Evolutionary conservation across 495 filamentous ascomycete species (phyloP).

Genomic region (Neurospora sp.): DNA sequence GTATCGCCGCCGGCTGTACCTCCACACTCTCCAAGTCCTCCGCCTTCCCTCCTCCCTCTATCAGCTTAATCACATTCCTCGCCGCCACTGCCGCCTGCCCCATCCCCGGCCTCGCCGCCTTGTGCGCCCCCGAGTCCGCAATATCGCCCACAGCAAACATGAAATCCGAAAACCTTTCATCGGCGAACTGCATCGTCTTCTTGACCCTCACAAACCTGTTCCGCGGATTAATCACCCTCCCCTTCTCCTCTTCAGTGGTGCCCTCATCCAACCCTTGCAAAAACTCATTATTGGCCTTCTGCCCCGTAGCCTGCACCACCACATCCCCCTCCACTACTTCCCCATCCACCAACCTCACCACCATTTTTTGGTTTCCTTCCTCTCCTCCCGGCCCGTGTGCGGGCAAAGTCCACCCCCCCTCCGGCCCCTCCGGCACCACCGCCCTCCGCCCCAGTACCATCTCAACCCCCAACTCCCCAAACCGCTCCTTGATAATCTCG

Average conservation of each 20-base stretch:
- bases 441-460: conserved; percentile 7
- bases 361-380: too few species aligned
- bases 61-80: conserved; percentile 42
- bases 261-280: conserved; percentile 19
- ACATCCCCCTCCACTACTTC: conserved; percentile 7
- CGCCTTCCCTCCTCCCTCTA: conserved; percentile 11
- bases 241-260: conserved; percentile 12
- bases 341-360: conserved; percentile 7
- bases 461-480: conserved; percentile 30
- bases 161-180: conserved; percentile 15
- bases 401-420: conserved; percentile 15
- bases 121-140: conserved; percentile 44
- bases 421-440: conserved; percentile 6
- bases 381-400: too few species aligned
- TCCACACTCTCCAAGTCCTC: conserved; percentile 21
- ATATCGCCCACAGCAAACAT: conserved; percentile 53
- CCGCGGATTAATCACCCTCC: conserved; percentile 27
- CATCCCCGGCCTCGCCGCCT: conserved; percentile 42
- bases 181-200: conserved; percentile 44
- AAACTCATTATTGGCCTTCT: conserved; percentile 44
- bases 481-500: conserved; percentile 28
- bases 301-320: conserved; percentile 26
- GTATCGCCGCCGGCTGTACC: conserved; percentile 32
- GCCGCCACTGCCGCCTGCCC: conserved; percentile 45
- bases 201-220: conserved; percentile 42